Conservation (phyloP, 2,329 filamentous ascomycete species). For the Alternaria conjuncta region DNA sequence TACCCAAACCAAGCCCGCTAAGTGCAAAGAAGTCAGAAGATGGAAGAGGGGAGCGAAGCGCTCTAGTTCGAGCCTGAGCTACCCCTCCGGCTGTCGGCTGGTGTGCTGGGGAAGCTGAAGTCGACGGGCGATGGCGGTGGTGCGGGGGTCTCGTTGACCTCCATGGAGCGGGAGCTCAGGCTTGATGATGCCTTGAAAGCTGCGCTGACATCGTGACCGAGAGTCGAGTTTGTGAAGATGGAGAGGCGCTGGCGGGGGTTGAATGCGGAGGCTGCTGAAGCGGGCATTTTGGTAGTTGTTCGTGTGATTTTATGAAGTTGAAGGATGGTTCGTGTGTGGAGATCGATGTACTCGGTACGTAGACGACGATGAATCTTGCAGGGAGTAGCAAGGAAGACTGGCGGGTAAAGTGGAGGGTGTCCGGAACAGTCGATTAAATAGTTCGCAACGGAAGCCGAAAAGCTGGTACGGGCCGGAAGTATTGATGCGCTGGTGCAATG, state of each 20-base stretch:
- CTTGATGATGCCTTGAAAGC: slow-evolving; percentile 48
- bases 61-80: slow-evolving; percentile 5
- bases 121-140: slow-evolving; percentile 51
- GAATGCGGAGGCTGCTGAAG: slow-evolving; percentile 27
- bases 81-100: slow-evolving; percentile 19
- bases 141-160: slow-evolving; percentile 48
- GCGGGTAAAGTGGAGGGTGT: slow-evolving; percentile 5
- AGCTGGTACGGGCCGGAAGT: slow-evolving; percentile 2
- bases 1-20: slow-evolving; percentile 27
- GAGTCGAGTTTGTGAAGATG: slow-evolving; percentile 49
- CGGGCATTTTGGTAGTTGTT: slow-evolving; percentile 34
- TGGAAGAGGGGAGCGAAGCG: background rate
- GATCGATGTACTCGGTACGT: background rate
- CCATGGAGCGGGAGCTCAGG: slow-evolving; percentile 32
- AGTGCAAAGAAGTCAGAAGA: slow-evolving; percentile 37
- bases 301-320: background rate
- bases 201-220: slow-evolving; percentile 50
- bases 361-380: background rate
- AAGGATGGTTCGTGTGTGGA: background rate
- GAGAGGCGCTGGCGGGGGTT: slow-evolving; percentile 51
- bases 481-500: slow-evolving; percentile 27
- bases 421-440: slow-evolving; percentile 26
- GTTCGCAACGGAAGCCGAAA: slow-evolving; percentile 8
- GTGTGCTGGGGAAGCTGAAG: slow-evolving; percentile 48
- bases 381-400: background rate